These are phyloP conservation scores for Cercospora sp. DNA, from an alignment of 2,329 filamentous ascomycete genomes.

Conservation along the genomic window DNA sequence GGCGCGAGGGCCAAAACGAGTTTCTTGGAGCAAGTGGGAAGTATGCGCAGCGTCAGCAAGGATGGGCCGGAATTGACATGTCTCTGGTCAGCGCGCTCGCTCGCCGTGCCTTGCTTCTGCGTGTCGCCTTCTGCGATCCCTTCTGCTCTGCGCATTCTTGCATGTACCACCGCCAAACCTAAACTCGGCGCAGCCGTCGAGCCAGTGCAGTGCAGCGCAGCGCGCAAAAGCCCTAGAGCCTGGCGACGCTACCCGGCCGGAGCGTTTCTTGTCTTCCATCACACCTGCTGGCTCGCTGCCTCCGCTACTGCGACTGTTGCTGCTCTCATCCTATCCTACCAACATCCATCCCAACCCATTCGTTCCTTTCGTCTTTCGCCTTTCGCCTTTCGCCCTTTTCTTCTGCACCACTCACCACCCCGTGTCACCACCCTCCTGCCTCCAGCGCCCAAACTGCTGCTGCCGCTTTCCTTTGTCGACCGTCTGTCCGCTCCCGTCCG, in stretches of 20 bases:
- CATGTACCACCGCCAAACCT: background rate
- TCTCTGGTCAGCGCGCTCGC: background rate
- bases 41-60: background rate
- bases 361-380: background rate
- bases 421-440: background rate
- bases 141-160: background rate
- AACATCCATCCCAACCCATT: background rate
- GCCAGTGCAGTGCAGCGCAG: background rate
- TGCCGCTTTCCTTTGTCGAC: slow-evolving; percentile 17
- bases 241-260: background rate
- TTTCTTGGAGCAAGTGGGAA: background rate
- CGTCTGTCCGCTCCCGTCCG: slow-evolving; percentile 8
- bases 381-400: background rate
- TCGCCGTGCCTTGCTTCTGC: background rate
- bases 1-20: background rate
- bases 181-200: background rate
- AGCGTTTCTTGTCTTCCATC: background rate
- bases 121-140: background rate
- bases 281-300: background rate
- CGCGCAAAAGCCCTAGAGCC: background rate
- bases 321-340: background rate
- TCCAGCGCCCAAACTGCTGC: background rate
- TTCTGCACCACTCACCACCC: background rate
- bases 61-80: background rate
- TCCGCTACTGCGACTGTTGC: background rate